These are phyloP conservation scores for Dactylellina haptotyla DNA, from an alignment of 2,329 filamentous ascomycete genomes.

Conservation along the genomic window DNA sequence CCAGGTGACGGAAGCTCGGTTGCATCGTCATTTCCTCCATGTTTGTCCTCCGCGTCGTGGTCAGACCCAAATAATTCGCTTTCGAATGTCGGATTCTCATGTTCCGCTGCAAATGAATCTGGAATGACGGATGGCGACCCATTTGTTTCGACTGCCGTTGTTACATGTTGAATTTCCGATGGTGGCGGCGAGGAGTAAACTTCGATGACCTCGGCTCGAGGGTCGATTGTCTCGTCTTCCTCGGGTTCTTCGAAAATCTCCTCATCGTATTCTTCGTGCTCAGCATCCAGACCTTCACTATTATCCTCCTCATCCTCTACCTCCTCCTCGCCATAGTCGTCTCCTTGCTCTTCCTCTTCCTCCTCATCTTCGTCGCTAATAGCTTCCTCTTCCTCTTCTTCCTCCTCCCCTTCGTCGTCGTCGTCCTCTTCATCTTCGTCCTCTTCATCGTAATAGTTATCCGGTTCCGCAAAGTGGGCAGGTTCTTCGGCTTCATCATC, in stretches of 20 bases:
- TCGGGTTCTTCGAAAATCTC: neutral
- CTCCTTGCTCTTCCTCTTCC: slow-evolving; percentile 11
- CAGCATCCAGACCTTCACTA: neutral
- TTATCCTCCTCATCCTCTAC: neutral
- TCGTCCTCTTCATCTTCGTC: slow-evolving; percentile 19
- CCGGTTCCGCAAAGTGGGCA: too few species aligned
- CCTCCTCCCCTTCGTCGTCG: neutral
- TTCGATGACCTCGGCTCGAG: slow-evolving; percentile 10
- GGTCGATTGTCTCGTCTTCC: neutral
- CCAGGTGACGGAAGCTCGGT: slow-evolving; percentile 19
- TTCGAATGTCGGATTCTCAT: neutral
- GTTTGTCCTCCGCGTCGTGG: neutral
- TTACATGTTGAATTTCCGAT: neutral
- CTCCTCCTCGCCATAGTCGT: slow-evolving; percentile 14
- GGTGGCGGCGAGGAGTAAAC: slow-evolving; percentile 34
- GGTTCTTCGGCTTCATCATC: slow-evolving; percentile 20
- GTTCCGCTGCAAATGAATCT: slow-evolving; percentile 9
- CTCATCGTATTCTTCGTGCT: neutral
- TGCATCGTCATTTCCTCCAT: neutral
- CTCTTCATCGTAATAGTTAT: too few species aligned
- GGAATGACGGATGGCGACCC: slow-evolving; percentile 5
- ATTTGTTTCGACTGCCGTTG: slow-evolving; percentile 1
- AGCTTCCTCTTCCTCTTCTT: slow-evolving; percentile 7
- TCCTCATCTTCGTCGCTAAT: slow-evolving; percentile 17
- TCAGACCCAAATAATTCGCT: neutral